A percentile compares a stretch with the other conserved stretches of the same genome.
Evolutionary conservation across 1,284 basidiomycete genomes (phyloP).

Genomic region (Trametes sp.): DNA sequence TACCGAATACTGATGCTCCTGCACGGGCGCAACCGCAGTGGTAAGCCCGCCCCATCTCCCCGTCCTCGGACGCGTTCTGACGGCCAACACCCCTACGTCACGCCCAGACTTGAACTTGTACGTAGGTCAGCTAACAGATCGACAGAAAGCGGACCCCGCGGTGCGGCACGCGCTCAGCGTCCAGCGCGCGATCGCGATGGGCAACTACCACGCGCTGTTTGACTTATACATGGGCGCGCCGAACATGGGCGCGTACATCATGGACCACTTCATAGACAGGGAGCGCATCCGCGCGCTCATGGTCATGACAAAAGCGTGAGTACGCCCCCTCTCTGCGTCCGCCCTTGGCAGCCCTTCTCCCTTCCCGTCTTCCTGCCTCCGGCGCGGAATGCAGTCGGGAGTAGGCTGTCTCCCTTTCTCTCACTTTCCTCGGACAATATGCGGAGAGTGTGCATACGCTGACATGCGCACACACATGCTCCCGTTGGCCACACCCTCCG

Average conservation of each 20-base stretch:
- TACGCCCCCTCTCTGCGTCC: slow-evolving; percentile 27
- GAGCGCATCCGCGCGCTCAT: slow-evolving; percentile 90
- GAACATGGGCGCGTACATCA: slow-evolving; percentile 98
- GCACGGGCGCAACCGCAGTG: slow-evolving; percentile 93
- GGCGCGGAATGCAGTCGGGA: background rate
- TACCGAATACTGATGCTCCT: slow-evolving; percentile 97
- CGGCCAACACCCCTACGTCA: no score
- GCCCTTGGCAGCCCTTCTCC: slow-evolving; percentile 1
- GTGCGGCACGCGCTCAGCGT: slow-evolving; percentile 92
- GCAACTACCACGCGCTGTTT: slow-evolving; percentile 95
- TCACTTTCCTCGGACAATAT: background rate
- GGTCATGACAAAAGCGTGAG: slow-evolving; percentile 92
- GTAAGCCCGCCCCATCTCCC: slow-evolving; percentile 54
- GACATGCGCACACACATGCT: background rate
- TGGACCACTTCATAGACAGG: slow-evolving; percentile 97
- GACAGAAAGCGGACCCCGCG: slow-evolving; percentile 82
- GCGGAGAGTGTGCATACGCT: background rate
- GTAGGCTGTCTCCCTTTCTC: background rate
- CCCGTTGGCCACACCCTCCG: background rate
- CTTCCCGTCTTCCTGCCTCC: slow-evolving; percentile 2
- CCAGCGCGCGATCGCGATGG: slow-evolving; percentile 87
- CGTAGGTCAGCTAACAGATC: slow-evolving; percentile 93
- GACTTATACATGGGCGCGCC: slow-evolving; percentile 86
- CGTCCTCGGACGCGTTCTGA: background rate
- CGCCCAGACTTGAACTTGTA: slow-evolving; percentile 89